Base-by-base conservation (phyloP, 257 asterid genomes). In the Knoxia roxburghii region DNA sequence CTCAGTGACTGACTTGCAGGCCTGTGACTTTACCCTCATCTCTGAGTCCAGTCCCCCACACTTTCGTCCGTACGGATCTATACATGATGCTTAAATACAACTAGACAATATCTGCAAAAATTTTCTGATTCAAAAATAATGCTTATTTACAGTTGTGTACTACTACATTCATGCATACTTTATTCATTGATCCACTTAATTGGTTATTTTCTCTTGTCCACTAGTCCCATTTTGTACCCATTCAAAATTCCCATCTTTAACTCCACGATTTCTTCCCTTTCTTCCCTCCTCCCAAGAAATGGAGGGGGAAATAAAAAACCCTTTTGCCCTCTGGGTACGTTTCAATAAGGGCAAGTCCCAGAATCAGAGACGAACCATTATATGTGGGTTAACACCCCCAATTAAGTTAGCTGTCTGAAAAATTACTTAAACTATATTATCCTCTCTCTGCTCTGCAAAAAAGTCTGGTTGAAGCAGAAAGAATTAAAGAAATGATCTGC, bases 31-130 rank as follows among this genome's bases (percentile, higher is more conserved):
- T n/a, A n/a, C n/a, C n/a, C n/a, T n/a, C n/a, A 14, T 24, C 30
- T 5, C 30, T 35, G n/a, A 43, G n/a, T 48, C 23, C 23, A 35
- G 49, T 35, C 32, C 49, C 49, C 49, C 49, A 20, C 59, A n/a
- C 33, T 43, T 40, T 57, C 23, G 33, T 53, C 51, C 52, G 70
- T 65, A 65, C 68, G 27, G 45, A 30, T 57, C 12, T 57, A 30
- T 46, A 51, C 43, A 32, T 21, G 32, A 43, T 39, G 35, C 50
- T 33, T 26, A 39, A 53, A 51, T 30, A 18, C 45, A 27, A 33
- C 21, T 21, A 53, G 69, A 46, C 76, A 64, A 39, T 55, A 18
- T 65, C 76, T 72, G 66, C 67, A 64, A 43, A n/a, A 9, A 3
- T 37, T 43, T 23, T 23, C 49, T 55, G 65, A 64, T 69, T 52